Evolutionary conservation across 2,329 filamentous ascomycete species (phyloP).

Genomic region (Cladosporium sp.): DNA sequence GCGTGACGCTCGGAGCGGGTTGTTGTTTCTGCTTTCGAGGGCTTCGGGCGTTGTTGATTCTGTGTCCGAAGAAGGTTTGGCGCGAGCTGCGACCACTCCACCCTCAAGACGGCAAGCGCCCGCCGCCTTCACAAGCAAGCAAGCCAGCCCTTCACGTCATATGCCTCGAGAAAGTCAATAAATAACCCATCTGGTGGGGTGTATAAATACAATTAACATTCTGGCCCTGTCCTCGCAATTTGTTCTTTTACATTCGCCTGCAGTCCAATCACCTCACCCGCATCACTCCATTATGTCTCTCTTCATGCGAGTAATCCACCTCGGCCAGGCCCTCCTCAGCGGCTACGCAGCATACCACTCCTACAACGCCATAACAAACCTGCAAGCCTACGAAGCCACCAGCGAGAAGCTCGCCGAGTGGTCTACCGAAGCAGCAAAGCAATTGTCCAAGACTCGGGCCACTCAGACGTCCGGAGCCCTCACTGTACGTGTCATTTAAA

Average conservation of each 20-base stretch:
- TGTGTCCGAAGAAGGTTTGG: background rate
- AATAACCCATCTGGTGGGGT: background rate
- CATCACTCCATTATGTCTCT: conserved; percentile 5
- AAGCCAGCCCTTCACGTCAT: conserved; percentile 1
- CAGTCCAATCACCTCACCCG: background rate
- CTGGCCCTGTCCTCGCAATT: no score
- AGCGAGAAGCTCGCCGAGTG: conserved; percentile 43
- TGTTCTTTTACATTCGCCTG: background rate
- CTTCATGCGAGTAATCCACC: conserved; percentile 30
- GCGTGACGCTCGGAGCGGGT: background rate
- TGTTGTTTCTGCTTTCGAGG: conserved; percentile 12
- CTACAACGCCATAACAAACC: conserved; percentile 41
- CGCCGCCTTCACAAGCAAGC: background rate
- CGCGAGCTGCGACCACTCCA: conserved; percentile 4
- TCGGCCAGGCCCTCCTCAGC: conserved; percentile 38
- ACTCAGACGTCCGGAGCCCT: conserved; percentile 41
- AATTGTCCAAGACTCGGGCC: conserved; percentile 42
- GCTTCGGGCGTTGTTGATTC: conserved; percentile 11
- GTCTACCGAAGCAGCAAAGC: conserved; percentile 39
- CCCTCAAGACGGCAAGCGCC: background rate
- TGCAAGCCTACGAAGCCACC: conserved; percentile 44
- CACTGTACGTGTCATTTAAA: conserved; percentile 28
- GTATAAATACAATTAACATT: background rate
- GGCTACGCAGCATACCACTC: conserved; percentile 42
- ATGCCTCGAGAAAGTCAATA: background rate